Percentiles rank a stretch among this genome's conserved stretches.
These are phyloP conservation scores for Thermomyces lanuginosus DNA, from an alignment of 2,329 filamentous ascomycete genomes.

Conservation along the genomic window DNA sequence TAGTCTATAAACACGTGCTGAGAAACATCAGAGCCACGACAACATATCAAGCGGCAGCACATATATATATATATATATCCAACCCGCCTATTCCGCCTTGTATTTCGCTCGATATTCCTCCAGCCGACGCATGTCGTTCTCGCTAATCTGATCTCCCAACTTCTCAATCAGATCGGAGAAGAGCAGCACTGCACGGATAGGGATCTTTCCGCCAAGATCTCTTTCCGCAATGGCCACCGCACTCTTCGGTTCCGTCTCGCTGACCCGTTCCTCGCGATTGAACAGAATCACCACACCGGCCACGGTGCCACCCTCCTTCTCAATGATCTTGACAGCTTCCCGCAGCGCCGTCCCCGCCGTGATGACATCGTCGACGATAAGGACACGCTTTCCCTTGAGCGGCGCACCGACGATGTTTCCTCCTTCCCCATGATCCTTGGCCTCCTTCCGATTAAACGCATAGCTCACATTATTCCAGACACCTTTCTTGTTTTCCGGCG, in stretches of 20 bases:
- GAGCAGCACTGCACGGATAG: conserved; percentile 54
- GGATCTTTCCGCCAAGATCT: conserved; percentile 54
- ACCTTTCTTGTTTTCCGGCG: conserved; percentile 29
- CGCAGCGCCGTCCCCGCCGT: conserved; percentile 88
- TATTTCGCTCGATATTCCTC: conserved; percentile 51
- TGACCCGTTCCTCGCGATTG: conserved; percentile 48
- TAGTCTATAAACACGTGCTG: too few relatives aligned
- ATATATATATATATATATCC: too few relatives aligned
- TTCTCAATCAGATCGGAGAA: conserved; percentile 68
- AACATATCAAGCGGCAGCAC: too few relatives aligned
- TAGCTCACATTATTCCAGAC: conserved; percentile 60
- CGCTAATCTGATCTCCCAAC: conserved; percentile 44
- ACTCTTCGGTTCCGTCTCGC: conserved; percentile 53
- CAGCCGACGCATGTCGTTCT: conserved; percentile 48
- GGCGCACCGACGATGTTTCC: conserved; percentile 80
- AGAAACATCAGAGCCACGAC: too few relatives aligned
- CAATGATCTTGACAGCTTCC: conserved; percentile 81
- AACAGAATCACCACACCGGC: conserved; percentile 78
- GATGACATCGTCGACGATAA: conserved; percentile 94
- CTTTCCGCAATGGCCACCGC: conserved; percentile 74
- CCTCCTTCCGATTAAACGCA: conserved; percentile 90
- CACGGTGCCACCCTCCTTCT: conserved; percentile 65
- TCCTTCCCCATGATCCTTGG: conserved; percentile 89
- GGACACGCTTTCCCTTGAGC: conserved; percentile 66
- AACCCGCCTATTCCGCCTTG: conserved; percentile 22